phyloP scores from a whole-genome alignment of 371 early-diverging fungal species.

The Mortierella polycephala region DNA sequence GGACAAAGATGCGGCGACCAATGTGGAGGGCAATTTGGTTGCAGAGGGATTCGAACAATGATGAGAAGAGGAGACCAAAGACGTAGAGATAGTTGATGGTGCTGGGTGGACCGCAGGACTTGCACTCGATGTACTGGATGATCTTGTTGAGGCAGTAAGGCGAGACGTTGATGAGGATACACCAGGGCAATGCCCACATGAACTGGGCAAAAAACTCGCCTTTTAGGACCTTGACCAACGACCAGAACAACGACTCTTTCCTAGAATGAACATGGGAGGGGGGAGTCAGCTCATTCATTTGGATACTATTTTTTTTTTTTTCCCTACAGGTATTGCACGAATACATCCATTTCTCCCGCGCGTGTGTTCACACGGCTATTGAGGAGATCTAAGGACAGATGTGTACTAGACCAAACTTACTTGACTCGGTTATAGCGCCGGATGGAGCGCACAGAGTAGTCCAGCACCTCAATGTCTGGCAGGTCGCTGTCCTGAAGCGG shows the following conservation, averaged over 20 bases:
- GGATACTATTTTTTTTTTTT: not conserved
- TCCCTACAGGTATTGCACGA: not conserved
- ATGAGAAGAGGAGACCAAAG: slow-evolving; percentile 66
- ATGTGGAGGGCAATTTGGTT: slow-evolving; percentile 66
- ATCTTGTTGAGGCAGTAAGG: slow-evolving; percentile 68
- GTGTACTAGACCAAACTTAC: slow-evolving; percentile 18
- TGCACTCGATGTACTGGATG: slow-evolving; percentile 64
- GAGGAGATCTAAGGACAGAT: not conserved
- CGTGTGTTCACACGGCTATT: not conserved
- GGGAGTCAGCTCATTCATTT: not conserved
- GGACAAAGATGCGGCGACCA: slow-evolving; percentile 64
- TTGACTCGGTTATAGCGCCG: slow-evolving; percentile 30
- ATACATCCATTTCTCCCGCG: not conserved
- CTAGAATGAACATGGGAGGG: slow-evolving; percentile 4
- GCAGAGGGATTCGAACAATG: slow-evolving; percentile 58
- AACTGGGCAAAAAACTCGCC: slow-evolving; percentile 56
- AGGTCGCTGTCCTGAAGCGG: slow-evolving; percentile 65
- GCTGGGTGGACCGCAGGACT: slow-evolving; percentile 35
- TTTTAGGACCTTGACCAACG: slow-evolving; percentile 54
- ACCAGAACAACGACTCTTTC: slow-evolving; percentile 35
- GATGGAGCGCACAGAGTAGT: slow-evolving; percentile 27
- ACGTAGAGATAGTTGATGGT: slow-evolving; percentile 66
- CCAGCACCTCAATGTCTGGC: slow-evolving; percentile 47
- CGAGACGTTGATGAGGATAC: slow-evolving; percentile 63
- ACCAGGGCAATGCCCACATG: slow-evolving; percentile 61